phyloP scores from a whole-genome alignment of 495 filamentous ascomycete genomes.

The Hyaloscypha bicolor region DNA sequence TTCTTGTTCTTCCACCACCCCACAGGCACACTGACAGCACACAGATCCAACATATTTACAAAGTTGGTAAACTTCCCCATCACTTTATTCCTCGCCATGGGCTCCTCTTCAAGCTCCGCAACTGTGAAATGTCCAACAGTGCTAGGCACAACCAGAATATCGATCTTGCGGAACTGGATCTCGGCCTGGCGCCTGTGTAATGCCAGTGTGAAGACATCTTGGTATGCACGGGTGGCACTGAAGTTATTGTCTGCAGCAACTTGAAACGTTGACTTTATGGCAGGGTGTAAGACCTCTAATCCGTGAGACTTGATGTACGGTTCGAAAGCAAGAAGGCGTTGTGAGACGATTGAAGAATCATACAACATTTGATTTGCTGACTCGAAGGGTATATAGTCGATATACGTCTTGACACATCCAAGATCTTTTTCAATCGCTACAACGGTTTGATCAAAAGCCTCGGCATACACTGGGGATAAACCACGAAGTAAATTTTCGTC shows the following conservation, averaged over 20 bases:
- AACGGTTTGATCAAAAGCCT: background rate
- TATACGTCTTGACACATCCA: background rate
- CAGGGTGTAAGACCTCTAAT: background rate
- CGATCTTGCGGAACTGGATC: conserved; percentile 37
- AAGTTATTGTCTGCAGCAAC: background rate
- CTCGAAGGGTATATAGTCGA: background rate
- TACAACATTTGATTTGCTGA: background rate
- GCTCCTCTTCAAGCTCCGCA: conserved; percentile 52
- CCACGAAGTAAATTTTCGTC: conserved; percentile 34
- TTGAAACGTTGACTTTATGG: conserved; percentile 1
- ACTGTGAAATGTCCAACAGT: conserved; percentile 57
- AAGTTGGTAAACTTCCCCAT: conserved; percentile 63
- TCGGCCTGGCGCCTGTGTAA: background rate
- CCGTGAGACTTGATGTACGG: background rate
- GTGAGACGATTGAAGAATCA: conserved; percentile 1
- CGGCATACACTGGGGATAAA: background rate
- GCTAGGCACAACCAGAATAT: conserved; percentile 62
- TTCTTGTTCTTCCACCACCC: conserved; percentile 31
- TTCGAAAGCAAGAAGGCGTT: conserved; percentile 6
- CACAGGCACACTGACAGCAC: conserved; percentile 56
- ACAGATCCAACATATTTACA: conserved; percentile 65
- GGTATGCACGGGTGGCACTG: background rate
- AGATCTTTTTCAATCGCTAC: background rate
- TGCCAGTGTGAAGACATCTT: background rate
- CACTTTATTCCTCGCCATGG: conserved; percentile 52